Conservation (phyloP, 805 yeast genomes). For the Metschnikowia rubicola region DNA sequence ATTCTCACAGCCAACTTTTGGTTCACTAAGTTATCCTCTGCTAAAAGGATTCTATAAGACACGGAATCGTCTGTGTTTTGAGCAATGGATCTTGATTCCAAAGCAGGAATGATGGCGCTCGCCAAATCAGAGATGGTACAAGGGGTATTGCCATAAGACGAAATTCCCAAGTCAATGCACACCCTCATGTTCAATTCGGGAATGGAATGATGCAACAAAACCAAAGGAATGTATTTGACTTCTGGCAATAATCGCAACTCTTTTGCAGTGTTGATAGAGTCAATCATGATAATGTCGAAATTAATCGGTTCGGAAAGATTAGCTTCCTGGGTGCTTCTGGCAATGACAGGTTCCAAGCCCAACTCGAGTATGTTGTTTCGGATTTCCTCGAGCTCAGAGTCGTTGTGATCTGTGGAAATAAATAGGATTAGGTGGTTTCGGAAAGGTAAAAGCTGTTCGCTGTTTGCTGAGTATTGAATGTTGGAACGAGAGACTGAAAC, state of each 20-base stretch:
- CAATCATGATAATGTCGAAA: slow-evolving; percentile 80
- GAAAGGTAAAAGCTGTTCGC: slow-evolving; percentile 71
- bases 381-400: slow-evolving; percentile 49
- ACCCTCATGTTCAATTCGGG: slow-evolving; percentile 77
- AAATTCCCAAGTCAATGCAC: slow-evolving; percentile 81
- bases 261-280: slow-evolving; percentile 71
- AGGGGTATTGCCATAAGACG: slow-evolving; percentile 86
- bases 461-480: slow-evolving; percentile 56
- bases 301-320: slow-evolving; percentile 53
- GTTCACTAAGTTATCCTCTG: slow-evolving; percentile 84
- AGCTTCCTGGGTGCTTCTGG: slow-evolving; percentile 54
- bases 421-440: slow-evolving; percentile 66
- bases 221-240: slow-evolving; percentile 82
- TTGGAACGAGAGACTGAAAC: slow-evolving; percentile 73
- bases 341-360: slow-evolving; percentile 60
- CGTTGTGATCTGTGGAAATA: slow-evolving; percentile 61
- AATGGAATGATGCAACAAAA: slow-evolving; percentile 68
- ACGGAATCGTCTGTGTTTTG: slow-evolving; percentile 75
- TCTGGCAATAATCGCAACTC: slow-evolving; percentile 66
- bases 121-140: slow-evolving; percentile 80
- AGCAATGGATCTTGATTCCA: slow-evolving; percentile 78
- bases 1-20: slow-evolving; percentile 85
- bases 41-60: slow-evolving; percentile 70
- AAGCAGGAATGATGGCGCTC: slow-evolving; percentile 77
- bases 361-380: slow-evolving; percentile 49